Base-by-base conservation (phyloP, 1,139 yeast species). In the Candida sojae region DNA sequence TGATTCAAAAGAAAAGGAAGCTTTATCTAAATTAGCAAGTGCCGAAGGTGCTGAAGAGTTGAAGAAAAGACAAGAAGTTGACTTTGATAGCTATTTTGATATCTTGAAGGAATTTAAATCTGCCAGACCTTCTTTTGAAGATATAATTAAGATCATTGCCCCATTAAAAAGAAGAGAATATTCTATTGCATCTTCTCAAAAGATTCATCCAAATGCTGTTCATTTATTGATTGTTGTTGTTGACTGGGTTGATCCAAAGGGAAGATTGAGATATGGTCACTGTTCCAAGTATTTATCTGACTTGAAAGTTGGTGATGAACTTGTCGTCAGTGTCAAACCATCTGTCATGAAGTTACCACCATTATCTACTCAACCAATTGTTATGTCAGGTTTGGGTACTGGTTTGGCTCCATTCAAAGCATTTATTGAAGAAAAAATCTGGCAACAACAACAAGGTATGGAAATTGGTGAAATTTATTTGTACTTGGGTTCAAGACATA, bases 341-440 rank as follows among this genome's bases (percentile, higher is more conserved):
- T 90, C 97, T 11, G 97, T 93, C 42, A 91, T 93, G 97, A 92
- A 92, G 73, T 78, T 92, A 54, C 98, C 99, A 52, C 88, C 93
- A 58, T 78, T 82, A 54, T 79, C 96, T 9, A 81, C 84, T 42
- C 95, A 89, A 66, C 98, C 99, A 30, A 87, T 93, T 59, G 85
- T 93, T 54, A 92, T 93, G 98, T 86, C 96, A 56, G 99, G 99
- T 61, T 79, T 93, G 57, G 99, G 99, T 71, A 93, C 99, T 49
- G 99, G 99, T 54, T 80, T 93, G 60, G 99, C 99, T 23, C 99
- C 99, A 49, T 93, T 93, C 83, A 92, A 93, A 77, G 99, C 98
- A 0, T 91, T 93, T 63, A 81, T 92, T 52, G 98, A 93, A 71
- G 98, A 93, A 71, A 92, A 91, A 75, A 82, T 88, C 60, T 90